Evolutionary conservation across 352 stramenopile species (phyloP), one percentile per base, ranked within the genome.

Genomic region (Blastocystis sp.): DNA sequence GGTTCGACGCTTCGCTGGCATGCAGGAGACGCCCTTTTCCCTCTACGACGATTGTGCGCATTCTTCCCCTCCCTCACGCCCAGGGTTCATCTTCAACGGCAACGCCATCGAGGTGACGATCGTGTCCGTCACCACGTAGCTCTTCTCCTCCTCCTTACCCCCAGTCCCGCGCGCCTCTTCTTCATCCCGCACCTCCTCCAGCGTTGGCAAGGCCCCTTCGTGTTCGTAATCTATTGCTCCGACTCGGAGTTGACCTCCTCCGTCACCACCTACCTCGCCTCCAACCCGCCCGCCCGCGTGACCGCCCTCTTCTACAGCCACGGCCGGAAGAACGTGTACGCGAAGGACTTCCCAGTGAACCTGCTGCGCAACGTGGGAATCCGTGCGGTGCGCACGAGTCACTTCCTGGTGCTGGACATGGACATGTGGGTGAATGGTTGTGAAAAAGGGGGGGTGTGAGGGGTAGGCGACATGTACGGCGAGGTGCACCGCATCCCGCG

Each of bases 361-460:
- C 63, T 88, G 24, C 63, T 88, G 1, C 64, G 78, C 21, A 88
- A 88, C 45, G 21, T 88, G 11, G 78, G 64, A 19, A 88, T 88
- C 43, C 28, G 28, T 21, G 21, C 62, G 34, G 48, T 88, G 17
- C 52, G 40, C 10, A 88, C 78, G 0, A 88, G 48, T 57, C 78
- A 88, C 70, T 88, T 77, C n/a, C 52, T 76, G 21, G 76, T 88
- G 78, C 64, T 79, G 10, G 78, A 88, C 45, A 78, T 88, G 78
- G 78, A 88, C 60, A 88, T 88, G 40, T 88, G 78, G 78, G 52
- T 79, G 11, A 88, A 61, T 60, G 1, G 63, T 76, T 17, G 4
- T 21, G 42, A 3, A 59, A 14, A 3, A 9, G 7, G 24, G 28
- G 42, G 42, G n/a, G n/a, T 38, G 28, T 57, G 10, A 76, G 6